Evolutionary conservation across 352 stramenopile species (phyloP), one percentile per base, ranked within the genome.

Genomic region (Globisporangium uncinulatum): DNA sequence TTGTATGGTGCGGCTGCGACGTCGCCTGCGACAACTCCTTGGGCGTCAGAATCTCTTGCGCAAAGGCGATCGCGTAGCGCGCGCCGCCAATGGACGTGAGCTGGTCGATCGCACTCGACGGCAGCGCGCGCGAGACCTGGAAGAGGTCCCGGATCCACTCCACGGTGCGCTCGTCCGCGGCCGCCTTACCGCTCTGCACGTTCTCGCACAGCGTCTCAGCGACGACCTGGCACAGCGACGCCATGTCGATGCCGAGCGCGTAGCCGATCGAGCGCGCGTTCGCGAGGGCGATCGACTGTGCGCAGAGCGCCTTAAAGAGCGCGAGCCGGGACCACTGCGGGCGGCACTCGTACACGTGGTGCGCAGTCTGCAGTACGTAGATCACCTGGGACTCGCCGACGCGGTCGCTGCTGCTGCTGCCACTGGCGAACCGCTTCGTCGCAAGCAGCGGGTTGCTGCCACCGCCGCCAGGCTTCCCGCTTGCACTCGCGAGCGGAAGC

Each of bases 221-320:
- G 3, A 87, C 85, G 10, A 93, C 81, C 60, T 93, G 77, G 42
- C 85, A 95, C 6, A 95, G 63, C 11, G 85, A 93, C 42, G 85
- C 75, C 85, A 95, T 95, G 56, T 95, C 85, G 36, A 92, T 92
- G 19, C 83, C 83, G 46, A 95, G 69, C 3, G 85, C 83, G 53
- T 95, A 92, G 3, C 85, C 85, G 24, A 95, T 95, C 8, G 74
- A 92, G n/a, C 89, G 66, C 1, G 83, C 85, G 49, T 92, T 79
- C 32, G 66, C 65, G 17, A 95, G 66, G 3, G 69, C 62, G 31
- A 93, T 90, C 1, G 62, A 62, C 11, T 67, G 80, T 9, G 54
- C 58, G 34, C 83, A 76, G 14, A 95, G 64, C 17, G 85, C 79
- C 39, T 85, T 83, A 44, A 93, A 95, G 11, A 95, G 75, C 8